Evolutionary conservation across 257 asterid genomes (phyloP).

Genomic region (Asclepias syriaca): DNA sequence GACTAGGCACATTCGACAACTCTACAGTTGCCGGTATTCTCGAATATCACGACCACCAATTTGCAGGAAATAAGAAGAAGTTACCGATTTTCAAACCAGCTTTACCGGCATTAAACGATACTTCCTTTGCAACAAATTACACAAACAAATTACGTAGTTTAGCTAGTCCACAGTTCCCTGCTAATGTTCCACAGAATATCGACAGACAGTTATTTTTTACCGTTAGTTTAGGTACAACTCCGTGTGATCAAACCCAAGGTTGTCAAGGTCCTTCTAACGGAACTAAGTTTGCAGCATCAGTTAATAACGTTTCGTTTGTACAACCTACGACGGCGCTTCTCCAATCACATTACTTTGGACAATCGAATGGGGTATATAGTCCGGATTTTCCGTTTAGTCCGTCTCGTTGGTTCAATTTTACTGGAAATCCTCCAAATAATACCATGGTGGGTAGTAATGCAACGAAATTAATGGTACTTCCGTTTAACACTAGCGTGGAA

Average conservation of each 20-base stretch:
- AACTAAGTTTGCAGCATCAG: slow-evolving; percentile 44
- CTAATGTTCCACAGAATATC: slow-evolving; percentile 42
- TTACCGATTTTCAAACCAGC: slow-evolving; percentile 35
- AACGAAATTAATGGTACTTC: slow-evolving; percentile 44
- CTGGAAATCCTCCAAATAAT: slow-evolving; percentile 50
- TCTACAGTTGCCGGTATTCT: slow-evolving; percentile 51
- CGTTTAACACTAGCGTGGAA: slow-evolving; percentile 45
- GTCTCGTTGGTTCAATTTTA: slow-evolving; percentile 43
- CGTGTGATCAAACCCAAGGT: slow-evolving; percentile 39
- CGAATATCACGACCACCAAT: slow-evolving; percentile 25
- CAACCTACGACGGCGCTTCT: slow-evolving; percentile 48
- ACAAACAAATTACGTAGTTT: slow-evolving; percentile 35
- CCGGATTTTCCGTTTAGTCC: slow-evolving; percentile 50
- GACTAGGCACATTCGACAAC: slow-evolving; percentile 51
- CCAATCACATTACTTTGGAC: slow-evolving; percentile 44
- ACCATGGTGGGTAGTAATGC: slow-evolving; percentile 35
- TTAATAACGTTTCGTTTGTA: slow-evolving; percentile 44
- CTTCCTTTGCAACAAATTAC: slow-evolving; percentile 39
- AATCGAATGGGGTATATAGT: slow-evolving; percentile 33
- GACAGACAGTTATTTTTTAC: slow-evolving; percentile 47
- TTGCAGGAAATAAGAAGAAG: slow-evolving; percentile 29
- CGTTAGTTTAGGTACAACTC: slow-evolving; percentile 46
- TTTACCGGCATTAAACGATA: slow-evolving; percentile 46
- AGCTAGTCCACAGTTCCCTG: slow-evolving; percentile 42
- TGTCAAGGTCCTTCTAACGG: slow-evolving; percentile 58